A percentile compares a stretch with the other conserved stretches of the same genome.
phyloP scores from a whole-genome alignment of 192 early-diverging fungal genomes.

The Coemansia sp. region DNA sequence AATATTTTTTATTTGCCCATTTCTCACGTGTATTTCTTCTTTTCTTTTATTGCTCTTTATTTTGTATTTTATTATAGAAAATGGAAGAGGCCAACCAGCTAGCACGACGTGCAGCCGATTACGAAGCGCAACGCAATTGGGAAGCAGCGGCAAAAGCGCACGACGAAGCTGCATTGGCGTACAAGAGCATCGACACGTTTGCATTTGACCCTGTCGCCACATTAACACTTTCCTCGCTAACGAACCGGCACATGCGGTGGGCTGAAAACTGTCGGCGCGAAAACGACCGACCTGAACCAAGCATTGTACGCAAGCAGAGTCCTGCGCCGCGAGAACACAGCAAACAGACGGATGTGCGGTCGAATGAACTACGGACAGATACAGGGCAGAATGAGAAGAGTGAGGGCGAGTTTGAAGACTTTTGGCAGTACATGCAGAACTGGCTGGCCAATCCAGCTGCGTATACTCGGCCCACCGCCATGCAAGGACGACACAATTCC shows the following conservation, averaged over 20 bases:
- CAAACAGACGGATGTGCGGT: background rate
- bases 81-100: slow-evolving; percentile 45
- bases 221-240: slow-evolving; percentile 36
- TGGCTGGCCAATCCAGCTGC: slow-evolving; percentile 51
- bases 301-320: background rate
- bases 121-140: slow-evolving; percentile 27
- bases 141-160: slow-evolving; percentile 25
- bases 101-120: slow-evolving; percentile 28
- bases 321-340: background rate
- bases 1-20: too few species aligned
- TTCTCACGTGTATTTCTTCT: background rate
- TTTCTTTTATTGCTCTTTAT: background rate
- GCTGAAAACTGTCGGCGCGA: slow-evolving; percentile 42
- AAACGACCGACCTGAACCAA: slow-evolving; percentile 2
- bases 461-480: slow-evolving; percentile 31
- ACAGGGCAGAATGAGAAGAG: slow-evolving; percentile 9
- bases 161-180: slow-evolving; percentile 27
- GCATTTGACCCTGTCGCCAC: slow-evolving; percentile 48
- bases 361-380: too few species aligned
- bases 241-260: slow-evolving; percentile 41
- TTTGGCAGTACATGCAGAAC: slow-evolving; percentile 55
- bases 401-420: slow-evolving; percentile 51
- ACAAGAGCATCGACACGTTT: slow-evolving; percentile 17
- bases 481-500: slow-evolving; percentile 1
- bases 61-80: slow-evolving; percentile 1